Conservation (phyloP, 768 basidiomycete species). For the Exsudoporus frostii region DNA sequence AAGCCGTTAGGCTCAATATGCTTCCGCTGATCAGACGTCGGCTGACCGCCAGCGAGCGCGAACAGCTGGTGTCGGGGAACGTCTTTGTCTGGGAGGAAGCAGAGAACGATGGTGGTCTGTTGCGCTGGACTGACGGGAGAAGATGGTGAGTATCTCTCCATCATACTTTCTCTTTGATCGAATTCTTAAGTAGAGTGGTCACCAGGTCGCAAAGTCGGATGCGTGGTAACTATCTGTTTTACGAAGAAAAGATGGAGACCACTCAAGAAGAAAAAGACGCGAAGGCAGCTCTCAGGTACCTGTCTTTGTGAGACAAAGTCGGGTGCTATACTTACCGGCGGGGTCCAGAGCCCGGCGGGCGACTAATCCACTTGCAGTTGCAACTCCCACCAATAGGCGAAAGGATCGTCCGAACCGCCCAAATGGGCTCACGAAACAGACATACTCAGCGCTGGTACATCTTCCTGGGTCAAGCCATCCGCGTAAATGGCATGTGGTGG, state of each 20-base stretch:
- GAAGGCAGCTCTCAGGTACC: slow-evolving; percentile 72
- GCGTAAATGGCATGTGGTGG: slow-evolving; percentile 81
- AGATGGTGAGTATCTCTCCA: slow-evolving; percentile 52
- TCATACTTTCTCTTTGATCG: not conserved
- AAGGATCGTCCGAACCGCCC: slow-evolving; percentile 77
- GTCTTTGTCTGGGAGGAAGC: slow-evolving; percentile 88
- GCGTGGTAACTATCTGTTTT: slow-evolving; percentile 80
- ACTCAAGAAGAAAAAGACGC: slow-evolving; percentile 77
- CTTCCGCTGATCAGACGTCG: slow-evolving; percentile 71
- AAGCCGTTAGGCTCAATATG: slow-evolving; percentile 69
- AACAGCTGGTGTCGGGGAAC: slow-evolving; percentile 67
- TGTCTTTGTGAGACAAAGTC: slow-evolving; percentile 11
- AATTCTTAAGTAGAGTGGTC: slow-evolving; percentile 1
- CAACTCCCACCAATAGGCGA: slow-evolving; percentile 61
- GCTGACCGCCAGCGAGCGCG: slow-evolving; percentile 65
- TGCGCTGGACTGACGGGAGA: slow-evolving; percentile 81
- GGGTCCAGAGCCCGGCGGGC: slow-evolving; percentile 51
- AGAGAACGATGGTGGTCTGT: slow-evolving; percentile 60
- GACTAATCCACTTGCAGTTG: slow-evolving; percentile 55
- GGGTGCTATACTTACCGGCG: slow-evolving; percentile 6
- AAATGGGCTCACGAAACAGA: slow-evolving; percentile 83
- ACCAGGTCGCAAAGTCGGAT: slow-evolving; percentile 81
- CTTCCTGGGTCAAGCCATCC: slow-evolving; percentile 54
- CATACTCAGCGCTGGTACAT: slow-evolving; percentile 74
- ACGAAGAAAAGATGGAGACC: slow-evolving; percentile 79